Base-by-base conservation (phyloP, 225 moss, liverwort and hornwort species). In the Marchantia polymorpha region DNA sequence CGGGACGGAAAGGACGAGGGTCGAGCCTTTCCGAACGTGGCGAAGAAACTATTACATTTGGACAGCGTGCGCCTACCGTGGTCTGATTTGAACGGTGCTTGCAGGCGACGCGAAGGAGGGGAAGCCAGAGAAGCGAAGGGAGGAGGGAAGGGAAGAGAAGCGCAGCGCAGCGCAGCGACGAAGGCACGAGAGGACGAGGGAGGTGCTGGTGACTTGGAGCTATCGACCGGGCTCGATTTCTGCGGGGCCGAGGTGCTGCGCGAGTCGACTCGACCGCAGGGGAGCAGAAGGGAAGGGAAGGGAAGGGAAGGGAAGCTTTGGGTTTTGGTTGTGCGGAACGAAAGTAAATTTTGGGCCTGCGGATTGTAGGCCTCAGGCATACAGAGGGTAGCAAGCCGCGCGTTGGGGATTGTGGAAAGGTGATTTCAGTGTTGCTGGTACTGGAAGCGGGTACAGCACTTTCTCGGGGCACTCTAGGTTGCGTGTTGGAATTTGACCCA, bases 201-300 rank as follows among this genome's bases (percentile, higher is more conserved):
- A 56, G 56, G 56, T 56, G n/a, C n/a, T n/a, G n/a, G 60, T 61
- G 60, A 61, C 60, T n/a, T n/a, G n/a, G n/a, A n/a, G 20, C 60
- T 13, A 13, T 61, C 60, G 15, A 61, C 60, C 60, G 13, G 15
- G 13, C 15, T 61, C 13, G 13, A 13, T 13, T 20, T 13, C 20
- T n/a, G n/a, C n/a, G n/a, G n/a, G n/a, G n/a, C n/a, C n/a, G n/a
- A 12, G 6, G 39, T 22, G 68, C 22, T 68, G 19, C 68, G 68
- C 19, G 3, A 27, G 1, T 16, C 3, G 7, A 68, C 19, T 16
- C 11, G 68, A 39, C 19, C 39, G 68, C 68, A 22, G 39, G 68
- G 14, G 25, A 23, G 12, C 19, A 68, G 11, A 39, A 3, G 66
- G 56, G 2, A 56, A 19, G 13, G 56, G 6, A 19, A 56, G 10